Evolutionary conservation across 192 early-diverging fungal species (phyloP), one percentile per base, ranked within the genome.

Genomic region (Piromyces sp.): DNA sequence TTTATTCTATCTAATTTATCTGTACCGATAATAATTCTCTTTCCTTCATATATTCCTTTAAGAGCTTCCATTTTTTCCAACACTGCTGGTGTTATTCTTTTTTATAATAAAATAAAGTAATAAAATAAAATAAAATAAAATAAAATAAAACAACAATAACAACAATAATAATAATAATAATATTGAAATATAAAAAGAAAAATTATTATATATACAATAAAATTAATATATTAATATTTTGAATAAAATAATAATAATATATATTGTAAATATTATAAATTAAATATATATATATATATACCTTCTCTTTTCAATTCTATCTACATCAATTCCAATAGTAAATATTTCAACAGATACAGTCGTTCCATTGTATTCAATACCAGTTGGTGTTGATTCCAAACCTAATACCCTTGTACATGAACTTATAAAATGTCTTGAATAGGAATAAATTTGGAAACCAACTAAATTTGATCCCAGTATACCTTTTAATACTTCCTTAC

Each of bases 1-100:
- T 97, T 96, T 80, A 95, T 93, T 80, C 94, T 91, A 86, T 99
- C 97, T 80, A 98, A 86, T 84, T 95, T 96, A 86, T 99, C 98
- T 28, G 96, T 90, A n/a, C 96, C 96, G 80, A 98, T 93, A 86
- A 99, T 96, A 82, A 99, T 96, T 80, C 90, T 91, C 86, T 98
- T 98, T 36, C 88, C 94, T 78, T 89, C 86, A 85, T 96, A 98
- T 80, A 95, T 89, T 86, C 95, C 93, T 29, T 87, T 87, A 30
- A 99, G 93, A 14, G 88, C 86, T 36, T 91, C 88, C 83, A 95
- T 93, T 89, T 97, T 97, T 40, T 92, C 87, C 36, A 85, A 51
- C 0, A 99, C 97, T 6, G 84, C 87, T 17, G 91, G 88, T 33
- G 84, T 84, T 29, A 92, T 90, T 80, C 94, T 90, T 51, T 89